Evolutionary conservation across 1,284 basidiomycete species (phyloP), one percentile per base, ranked within the genome.

Genomic region (Fomes fomentarius): DNA sequence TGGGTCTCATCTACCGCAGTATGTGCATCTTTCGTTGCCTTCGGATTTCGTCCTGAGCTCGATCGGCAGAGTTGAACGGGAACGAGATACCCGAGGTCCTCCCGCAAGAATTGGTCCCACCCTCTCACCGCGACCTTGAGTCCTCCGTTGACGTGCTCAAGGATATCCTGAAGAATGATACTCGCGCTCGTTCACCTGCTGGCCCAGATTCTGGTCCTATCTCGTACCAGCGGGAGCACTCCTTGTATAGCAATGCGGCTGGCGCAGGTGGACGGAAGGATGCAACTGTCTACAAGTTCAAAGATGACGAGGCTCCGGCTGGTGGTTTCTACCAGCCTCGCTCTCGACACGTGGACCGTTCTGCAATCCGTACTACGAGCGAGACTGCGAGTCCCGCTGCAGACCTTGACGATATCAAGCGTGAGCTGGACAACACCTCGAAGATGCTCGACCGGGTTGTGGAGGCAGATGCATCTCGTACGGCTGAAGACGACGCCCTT

Each of bases 1-100:
- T 99, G 96, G 96, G 93, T 56, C 79, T 99, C 52, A 98, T 99
- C 69, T 98, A 96, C 74, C 87, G 96, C 66, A 83, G 94, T 96
- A 73, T 64, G 90, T 83, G 37, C 25, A 19, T 19, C 10, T 12
- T 33, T 2, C 8, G 15, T 22, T 10, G 2, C 2, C 9, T n/a
- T n/a, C n/a, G n/a, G n/a, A n/a, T n/a, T n/a, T n/a, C n/a, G n/a
- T n/a, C n/a, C n/a, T n/a, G n/a, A n/a, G n/a, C n/a, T n/a, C n/a
- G n/a, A n/a, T n/a, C n/a, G n/a, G n/a, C n/a, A 96, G 94, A 85
- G 38, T 78, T 98, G 37, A 98, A 97, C 69, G 96, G 97, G 9
- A 96, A 94, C 71, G 84, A 88, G 3, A 84, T 99, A 41, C 97
- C 97, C 1, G 88, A 93, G 34, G 77, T 82, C 48, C 84, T 98